These are phyloP conservation scores for Coemansia sp. DNA, from an alignment of 192 early-diverging fungal genomes.

Conservation along the genomic window DNA sequence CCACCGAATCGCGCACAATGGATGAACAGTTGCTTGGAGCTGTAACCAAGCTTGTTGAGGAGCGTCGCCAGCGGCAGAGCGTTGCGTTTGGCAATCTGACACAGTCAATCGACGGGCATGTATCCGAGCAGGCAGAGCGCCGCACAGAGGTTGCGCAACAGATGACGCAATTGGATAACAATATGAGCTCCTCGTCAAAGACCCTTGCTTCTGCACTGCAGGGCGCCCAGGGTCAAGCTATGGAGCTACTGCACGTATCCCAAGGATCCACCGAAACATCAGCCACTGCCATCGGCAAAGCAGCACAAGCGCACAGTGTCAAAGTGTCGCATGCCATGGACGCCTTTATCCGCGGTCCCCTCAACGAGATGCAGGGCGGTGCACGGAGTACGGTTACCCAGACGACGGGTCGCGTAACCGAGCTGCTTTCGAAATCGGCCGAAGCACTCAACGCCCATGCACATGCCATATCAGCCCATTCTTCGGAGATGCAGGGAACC, in stretches of 20 bases:
- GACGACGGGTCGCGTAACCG: not conserved
- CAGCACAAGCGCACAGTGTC: not conserved
- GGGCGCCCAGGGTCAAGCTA: not conserved
- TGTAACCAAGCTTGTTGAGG: slow-evolving; percentile 11
- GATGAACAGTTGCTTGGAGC: slow-evolving; percentile 20
- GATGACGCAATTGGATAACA: not conserved
- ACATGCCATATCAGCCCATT: not conserved
- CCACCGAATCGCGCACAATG: slow-evolving; percentile 7
- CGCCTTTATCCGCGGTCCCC: not conserved
- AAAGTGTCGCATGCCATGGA: not conserved
- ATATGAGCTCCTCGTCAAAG: not conserved
- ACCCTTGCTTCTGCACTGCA: not conserved
- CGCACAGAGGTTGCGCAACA: not conserved
- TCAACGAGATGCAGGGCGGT: not conserved
- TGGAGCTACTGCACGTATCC: not conserved
- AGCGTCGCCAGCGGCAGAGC: slow-evolving; percentile 17
- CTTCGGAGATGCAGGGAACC: not conserved
- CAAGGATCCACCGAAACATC: not conserved
- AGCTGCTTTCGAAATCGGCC: not conserved
- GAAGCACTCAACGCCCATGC: not conserved
- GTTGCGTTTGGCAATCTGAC: not conserved
- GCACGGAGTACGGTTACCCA: not conserved
- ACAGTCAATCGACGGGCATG: not conserved
- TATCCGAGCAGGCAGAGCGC: not conserved
- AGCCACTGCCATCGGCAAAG: not conserved